Base-by-base conservation (phyloP, 1,139 yeast species). In the Debaryomyces singareniensis region DNA sequence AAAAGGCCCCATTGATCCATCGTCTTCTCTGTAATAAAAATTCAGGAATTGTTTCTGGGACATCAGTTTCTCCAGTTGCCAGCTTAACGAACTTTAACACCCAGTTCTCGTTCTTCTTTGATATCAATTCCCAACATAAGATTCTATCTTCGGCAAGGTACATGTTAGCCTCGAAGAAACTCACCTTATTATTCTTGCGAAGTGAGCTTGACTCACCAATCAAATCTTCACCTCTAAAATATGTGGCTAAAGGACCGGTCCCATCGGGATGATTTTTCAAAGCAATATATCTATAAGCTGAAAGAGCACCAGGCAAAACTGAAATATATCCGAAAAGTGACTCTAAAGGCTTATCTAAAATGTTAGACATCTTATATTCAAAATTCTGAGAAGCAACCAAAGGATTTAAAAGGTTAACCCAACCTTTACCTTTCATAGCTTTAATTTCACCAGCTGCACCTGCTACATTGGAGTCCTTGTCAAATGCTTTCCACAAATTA, bases 361-460 rank as follows among this genome's bases (percentile, higher is more conserved):
- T 89, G 51, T 91, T 91, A 11, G 96, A 87, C 81, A 89, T 85
- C 49, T 91, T 91, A 59, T 91, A 91, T 57, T 91, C 98, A 47
- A 91, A 91, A 53, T 91, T 89, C 53, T 91, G 98, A 0, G 96
- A 86, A 0, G 97, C 96, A 24, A 91, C 96, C 29, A 91, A 62
- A 3, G 98, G 98, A 51, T 89, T 91, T 18, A 85, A 57, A 40
- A 91, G 62, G 39, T 86, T 84, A 15, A 63, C 50, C 72, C 96
- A 85, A 12, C 78, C 82, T 49, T 77, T 82, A 26, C 97, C 97
- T 45, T 83, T 85, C 84, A 89, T 82, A 1, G 96, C 87, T 39
- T 82, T 83, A 49, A 91, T 87, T 55, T 91, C 96, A 37, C 98
- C 98, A 12, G 96, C 96, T 1, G 95, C 97, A 42, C 97, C 98